Evolutionary conservation across 257 asterid genomes (phyloP).

Genomic region (Echites panduratus): DNA sequence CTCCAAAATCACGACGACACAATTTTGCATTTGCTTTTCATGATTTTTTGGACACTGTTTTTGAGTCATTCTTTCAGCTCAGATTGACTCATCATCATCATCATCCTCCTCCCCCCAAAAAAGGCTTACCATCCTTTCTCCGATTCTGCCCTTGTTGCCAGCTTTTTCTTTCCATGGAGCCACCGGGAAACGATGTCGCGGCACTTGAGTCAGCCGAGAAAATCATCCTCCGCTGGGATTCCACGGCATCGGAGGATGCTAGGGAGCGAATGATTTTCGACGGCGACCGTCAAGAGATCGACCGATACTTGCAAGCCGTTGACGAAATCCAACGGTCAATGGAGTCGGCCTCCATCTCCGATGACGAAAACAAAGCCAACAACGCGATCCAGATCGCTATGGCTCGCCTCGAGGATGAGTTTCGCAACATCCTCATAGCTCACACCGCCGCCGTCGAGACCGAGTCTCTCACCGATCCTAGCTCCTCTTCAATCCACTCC

Average conservation of each 20-base stretch:
- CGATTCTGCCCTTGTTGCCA: conserved; percentile 8
- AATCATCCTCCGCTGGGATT: conserved; percentile 78
- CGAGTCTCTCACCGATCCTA: conserved; percentile 43
- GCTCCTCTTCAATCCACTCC: conserved; percentile 10
- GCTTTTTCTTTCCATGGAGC: conserved; percentile 39
- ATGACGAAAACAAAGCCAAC: conserved; percentile 30
- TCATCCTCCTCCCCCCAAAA: neutral
- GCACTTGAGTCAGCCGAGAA: conserved; percentile 44
- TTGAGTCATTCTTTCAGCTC: neutral
- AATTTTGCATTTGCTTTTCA: neutral
- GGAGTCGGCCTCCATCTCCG: conserved; percentile 38
- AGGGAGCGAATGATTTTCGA: conserved; percentile 71
- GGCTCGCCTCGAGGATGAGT: conserved; percentile 96
- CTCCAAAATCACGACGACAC: neutral
- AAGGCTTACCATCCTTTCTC: conserved; percentile 10
- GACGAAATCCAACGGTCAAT: conserved; percentile 63
- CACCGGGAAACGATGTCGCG: conserved; percentile 43
- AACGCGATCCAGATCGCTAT: conserved; percentile 80
- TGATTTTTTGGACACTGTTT: neutral
- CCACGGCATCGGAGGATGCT: conserved; percentile 65
- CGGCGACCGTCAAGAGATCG: conserved; percentile 72
- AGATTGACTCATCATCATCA: conserved; percentile 4
- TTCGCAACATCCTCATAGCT: conserved; percentile 65
- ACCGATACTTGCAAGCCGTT: conserved; percentile 68
- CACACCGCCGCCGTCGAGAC: conserved; percentile 60